Evolutionary conservation across 768 basidiomycete genomes (phyloP), one percentile per base, ranked within the genome.

Genomic region (Rhodocollybia butyracea): DNA sequence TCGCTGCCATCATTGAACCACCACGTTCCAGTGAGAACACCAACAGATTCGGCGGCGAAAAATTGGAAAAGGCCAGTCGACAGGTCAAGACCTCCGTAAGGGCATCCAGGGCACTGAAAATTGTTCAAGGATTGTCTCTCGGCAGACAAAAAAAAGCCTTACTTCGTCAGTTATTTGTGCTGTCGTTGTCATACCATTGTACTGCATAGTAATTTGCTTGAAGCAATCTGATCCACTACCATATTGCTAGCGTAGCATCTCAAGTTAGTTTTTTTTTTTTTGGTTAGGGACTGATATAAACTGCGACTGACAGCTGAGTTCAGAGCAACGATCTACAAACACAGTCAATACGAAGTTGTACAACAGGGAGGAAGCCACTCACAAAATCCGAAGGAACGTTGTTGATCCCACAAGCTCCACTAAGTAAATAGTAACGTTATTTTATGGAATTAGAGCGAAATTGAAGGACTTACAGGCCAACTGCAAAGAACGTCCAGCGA

Each of bases 121-220:
- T n/a, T 39, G 55, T 40, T 21, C 27, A 29, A 26, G 55, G 58
- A 47, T 53, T 19, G 17, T 17, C 5, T 41, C 15, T 3, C 32
- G 10, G 38, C 2, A 30, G 3, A 11, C 1, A 22, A 22, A 53
- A 53, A 52, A 27, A 15, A 51, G 17, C 70, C 76, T 54, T 30
- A 85, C 87, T 72, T 78, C 69, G 58, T 93, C 91, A 60, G 71
- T 73, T 59, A 92, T 81, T 5, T 73, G 75, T 6, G 90, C 90
- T 36, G 63, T 62, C 0, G 79, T 66, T 3, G 80, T 73, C 66
- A 82, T 82, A 45, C 89, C 89, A 38, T 75, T 73, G 65, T 72
- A 80, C 2, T 73, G 71, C 61, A 93, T 85, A 22, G 78, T 82
- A 61, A 93, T 85, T 53, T 56, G 68, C 70, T 85, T 72, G 67